Conservation (phyloP, 352 stramenopile genomes). For the Elongisporangium senticosum region DNA sequence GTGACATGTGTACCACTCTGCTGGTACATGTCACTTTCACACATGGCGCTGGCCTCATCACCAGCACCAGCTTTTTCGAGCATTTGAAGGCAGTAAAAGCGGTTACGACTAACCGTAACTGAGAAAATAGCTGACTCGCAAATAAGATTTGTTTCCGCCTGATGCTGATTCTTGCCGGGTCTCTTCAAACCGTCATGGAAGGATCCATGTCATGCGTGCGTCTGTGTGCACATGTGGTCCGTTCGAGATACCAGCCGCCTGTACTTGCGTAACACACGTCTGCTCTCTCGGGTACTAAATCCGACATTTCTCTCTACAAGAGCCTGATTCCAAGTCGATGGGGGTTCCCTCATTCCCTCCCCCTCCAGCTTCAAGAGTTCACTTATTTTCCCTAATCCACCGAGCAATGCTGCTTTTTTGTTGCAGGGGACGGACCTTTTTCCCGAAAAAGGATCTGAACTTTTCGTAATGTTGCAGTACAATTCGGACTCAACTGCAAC, state of each 20-base stretch:
- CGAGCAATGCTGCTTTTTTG: background rate
- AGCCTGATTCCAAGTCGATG: background rate
- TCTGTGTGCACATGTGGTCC: too few relatives aligned
- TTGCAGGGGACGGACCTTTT: background rate
- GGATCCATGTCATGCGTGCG: background rate
- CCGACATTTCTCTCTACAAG: background rate
- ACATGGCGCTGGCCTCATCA: background rate
- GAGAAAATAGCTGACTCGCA: background rate
- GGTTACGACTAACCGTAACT: background rate
- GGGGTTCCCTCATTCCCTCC: background rate
- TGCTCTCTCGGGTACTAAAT: background rate
- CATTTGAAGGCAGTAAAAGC: background rate
- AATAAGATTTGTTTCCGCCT: background rate
- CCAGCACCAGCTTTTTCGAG: too few relatives aligned
- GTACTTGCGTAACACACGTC: background rate
- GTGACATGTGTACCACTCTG: background rate
- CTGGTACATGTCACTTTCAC: background rate
- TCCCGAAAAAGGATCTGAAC: background rate
- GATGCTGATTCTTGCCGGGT: background rate
- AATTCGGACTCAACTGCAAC: background rate
- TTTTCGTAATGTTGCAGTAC: background rate
- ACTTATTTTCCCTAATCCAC: background rate
- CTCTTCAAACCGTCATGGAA: background rate
- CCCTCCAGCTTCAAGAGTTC: background rate
- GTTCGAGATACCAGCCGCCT: background rate